phyloP scores from a whole-genome alignment of 208 protist genomes.

The Kentomonas sorsogonicus region DNA sequence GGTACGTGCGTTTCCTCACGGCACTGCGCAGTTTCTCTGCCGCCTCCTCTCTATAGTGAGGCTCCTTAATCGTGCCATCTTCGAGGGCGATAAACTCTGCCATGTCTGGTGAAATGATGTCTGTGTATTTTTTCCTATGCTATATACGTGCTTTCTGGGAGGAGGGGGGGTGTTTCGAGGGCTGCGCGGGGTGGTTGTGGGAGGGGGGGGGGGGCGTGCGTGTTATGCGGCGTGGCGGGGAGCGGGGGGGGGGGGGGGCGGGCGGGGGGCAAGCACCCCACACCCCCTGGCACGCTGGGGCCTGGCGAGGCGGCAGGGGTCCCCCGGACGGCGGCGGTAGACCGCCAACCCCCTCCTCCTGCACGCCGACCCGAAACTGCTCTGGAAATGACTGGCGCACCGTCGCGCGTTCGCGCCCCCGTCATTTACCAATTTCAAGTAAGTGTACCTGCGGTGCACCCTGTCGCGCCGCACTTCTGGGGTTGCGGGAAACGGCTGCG shows the following conservation, averaged over 20 bases:
- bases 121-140: background rate
- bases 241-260: background rate
- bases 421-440: too few species aligned
- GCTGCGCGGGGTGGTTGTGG: background rate
- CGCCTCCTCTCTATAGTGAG: constrained; percentile 40
- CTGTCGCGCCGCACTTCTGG: too few species aligned
- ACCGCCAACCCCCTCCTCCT: too few species aligned
- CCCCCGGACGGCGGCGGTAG: too few species aligned
- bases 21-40: constrained; percentile 13
- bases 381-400: too few species aligned
- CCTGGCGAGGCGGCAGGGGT: too few species aligned
- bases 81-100: constrained; percentile 68
- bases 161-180: background rate
- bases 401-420: too few species aligned
- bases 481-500: too few species aligned
- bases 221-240: background rate
- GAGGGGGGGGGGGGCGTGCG: background rate
- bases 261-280: too few species aligned
- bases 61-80: constrained; percentile 52
- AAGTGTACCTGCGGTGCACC: too few species aligned
- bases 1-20: background rate
- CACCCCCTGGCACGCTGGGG: too few species aligned
- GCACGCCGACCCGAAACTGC: too few species aligned
- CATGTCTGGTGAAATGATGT: constrained; percentile 9
- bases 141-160: background rate